These are phyloP conservation scores for Eleusine indica DNA, from an alignment of 176 grass and related monocot species.

Conservation along the genomic window DNA sequence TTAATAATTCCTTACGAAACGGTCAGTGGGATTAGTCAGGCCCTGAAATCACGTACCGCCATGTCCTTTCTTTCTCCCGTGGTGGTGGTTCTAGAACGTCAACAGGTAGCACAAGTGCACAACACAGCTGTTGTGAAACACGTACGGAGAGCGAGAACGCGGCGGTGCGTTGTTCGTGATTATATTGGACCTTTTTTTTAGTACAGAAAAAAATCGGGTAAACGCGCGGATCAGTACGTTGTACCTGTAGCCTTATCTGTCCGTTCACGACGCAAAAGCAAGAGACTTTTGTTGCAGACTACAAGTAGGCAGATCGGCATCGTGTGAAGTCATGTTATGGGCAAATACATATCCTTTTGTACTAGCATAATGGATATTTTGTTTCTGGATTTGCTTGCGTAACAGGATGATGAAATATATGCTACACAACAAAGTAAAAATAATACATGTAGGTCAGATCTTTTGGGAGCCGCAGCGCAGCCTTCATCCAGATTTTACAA, in stretches of 20 bases:
- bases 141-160: background rate
- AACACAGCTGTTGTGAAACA: background rate
- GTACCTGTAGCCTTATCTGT: background rate
- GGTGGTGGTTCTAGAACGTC: conserved; percentile 7
- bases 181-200: background rate
- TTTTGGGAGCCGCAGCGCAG: too few species aligned
- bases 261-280: background rate
- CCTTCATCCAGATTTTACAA: too few species aligned
- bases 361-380: background rate
- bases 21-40: background rate
- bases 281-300: background rate
- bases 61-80: background rate
- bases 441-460: too few species aligned
- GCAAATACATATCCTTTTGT: background rate
- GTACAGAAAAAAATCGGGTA: background rate
- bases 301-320: background rate
- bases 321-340: background rate
- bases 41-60: background rate
- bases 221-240: background rate
- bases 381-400: background rate
- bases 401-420: background rate
- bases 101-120: background rate
- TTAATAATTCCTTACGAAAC: background rate
- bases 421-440: background rate
- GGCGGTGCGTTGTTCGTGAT: background rate